Base-by-base conservation (phyloP, 2,329 filamentous ascomycete genomes). In the Plenodomus lindquistii region DNA sequence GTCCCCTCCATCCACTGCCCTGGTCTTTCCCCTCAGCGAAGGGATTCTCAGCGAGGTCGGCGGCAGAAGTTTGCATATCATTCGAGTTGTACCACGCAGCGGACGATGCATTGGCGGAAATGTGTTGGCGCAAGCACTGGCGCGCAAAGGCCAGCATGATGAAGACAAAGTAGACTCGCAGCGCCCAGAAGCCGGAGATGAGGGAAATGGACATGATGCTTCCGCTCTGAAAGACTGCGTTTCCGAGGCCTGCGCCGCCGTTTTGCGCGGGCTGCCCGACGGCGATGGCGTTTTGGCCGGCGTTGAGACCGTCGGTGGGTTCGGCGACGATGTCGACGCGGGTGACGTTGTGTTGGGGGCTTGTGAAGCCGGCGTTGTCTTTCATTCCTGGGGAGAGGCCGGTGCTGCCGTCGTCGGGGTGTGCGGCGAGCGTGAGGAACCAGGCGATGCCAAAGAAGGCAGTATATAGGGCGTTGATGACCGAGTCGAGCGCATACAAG, bases 111-210 rank as follows among this genome's bases (percentile, higher is more conserved):
- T 67, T 73, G 24, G 65, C 64, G 27, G 80, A 75, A 41, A 87
- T 79, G 68, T 89, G 84, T 59, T 86, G 85, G 50, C 88, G 82
- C 41, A 97, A 75, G 13, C 89, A 86, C 66, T 86, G 83, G 54
- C 90, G 84, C 3, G 92, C 90, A 70, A 89, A 94, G 6, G 89
- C 85, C 74, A 96, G 85, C 70, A 96, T 85, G 44, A 97, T 81
- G 31, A 96, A 77, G 59, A 88, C 84, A 62, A 96, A 92, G 76
- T 97, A 97, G 22, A 91, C 72, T 22, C 92, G 82, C 35, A 96
- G 78, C 11, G 87, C 77, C 74, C 88, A 95, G 55, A 96, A 81
- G 2, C 81, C 73, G 24, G 82, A 81, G 52, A 96, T 89, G 44
- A 96, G 79, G 10, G 86, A 77, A 70, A 97, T 87, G 73, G 88